Conservation (phyloP, 1,139 yeast genomes). For the Yamadazyma taylorii region DNA sequence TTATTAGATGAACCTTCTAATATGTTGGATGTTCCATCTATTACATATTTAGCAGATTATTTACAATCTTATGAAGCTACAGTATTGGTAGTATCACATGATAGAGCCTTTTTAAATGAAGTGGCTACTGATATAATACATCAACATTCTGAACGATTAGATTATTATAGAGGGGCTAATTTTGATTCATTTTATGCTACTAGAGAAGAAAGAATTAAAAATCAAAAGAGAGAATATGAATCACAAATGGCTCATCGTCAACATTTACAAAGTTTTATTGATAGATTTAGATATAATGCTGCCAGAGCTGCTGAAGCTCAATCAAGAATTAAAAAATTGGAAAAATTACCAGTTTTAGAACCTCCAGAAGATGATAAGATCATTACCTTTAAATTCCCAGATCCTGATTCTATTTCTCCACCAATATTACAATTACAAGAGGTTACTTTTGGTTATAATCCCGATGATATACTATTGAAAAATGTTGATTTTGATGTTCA, state of each 20-base stretch:
- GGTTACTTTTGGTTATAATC: constrained; percentile 82
- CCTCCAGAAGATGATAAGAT: constrained; percentile 92
- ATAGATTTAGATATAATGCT: constrained; percentile 94
- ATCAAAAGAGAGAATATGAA: constrained; percentile 91
- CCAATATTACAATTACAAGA: constrained; percentile 88
- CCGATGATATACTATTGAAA: constrained; percentile 58
- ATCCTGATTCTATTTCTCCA: constrained; percentile 89
- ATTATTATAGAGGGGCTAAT: constrained; percentile 92
- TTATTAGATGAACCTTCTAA: constrained; percentile 97
- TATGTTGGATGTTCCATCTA: constrained; percentile 99
- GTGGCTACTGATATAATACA: constrained; percentile 97
- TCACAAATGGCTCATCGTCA: constrained; percentile 94
- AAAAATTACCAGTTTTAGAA: constrained; percentile 87
- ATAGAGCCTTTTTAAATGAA: constrained; percentile 93
- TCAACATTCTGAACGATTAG: constrained; percentile 95
- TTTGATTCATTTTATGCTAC: constrained; percentile 92
- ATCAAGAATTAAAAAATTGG: constrained; percentile 93
- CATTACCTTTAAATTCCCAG: constrained; percentile 88
- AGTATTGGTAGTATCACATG: constrained; percentile 94
- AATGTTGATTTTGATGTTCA: constrained; percentile 89
- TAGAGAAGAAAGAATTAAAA: constrained; percentile 92
- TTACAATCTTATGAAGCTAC: constrained; percentile 89
- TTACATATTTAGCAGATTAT: constrained; percentile 87
- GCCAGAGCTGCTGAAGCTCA: constrained; percentile 98
- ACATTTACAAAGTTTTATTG: constrained; percentile 91